Percentiles rank a stretch among this genome's conserved stretches.
These are phyloP conservation scores for Lachnellula hyalina DNA, from an alignment of 2,329 filamentous ascomycete species.

Conservation along the genomic window DNA sequence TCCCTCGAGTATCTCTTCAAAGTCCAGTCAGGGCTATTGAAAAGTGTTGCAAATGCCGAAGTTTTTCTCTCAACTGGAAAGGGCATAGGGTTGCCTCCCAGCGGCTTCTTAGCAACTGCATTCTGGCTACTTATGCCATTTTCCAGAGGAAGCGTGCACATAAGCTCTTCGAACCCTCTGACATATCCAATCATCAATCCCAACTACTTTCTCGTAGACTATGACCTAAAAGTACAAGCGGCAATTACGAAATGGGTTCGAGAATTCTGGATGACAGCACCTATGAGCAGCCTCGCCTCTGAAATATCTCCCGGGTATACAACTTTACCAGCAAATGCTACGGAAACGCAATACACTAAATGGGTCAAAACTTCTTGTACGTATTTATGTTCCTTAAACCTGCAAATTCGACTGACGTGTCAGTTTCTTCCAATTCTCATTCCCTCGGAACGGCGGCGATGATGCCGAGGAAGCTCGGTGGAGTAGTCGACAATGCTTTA, in stretches of 20 bases:
- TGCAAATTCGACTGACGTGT: neutral
- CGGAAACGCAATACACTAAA: conserved; percentile 6
- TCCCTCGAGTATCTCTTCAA: conserved; percentile 37
- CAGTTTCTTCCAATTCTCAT: conserved; percentile 9
- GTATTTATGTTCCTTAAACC: neutral
- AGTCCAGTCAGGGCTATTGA: conserved; percentile 43
- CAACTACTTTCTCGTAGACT: conserved; percentile 38
- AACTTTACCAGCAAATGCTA: conserved; percentile 9
- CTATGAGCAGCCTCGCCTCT: neutral
- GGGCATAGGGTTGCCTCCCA: conserved; percentile 5
- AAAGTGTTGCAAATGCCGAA: conserved; percentile 41
- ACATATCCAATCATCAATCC: conserved; percentile 38
- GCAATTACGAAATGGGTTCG: conserved; percentile 13
- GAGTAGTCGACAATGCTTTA: conserved; percentile 45
- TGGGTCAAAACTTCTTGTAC: conserved; percentile 11
- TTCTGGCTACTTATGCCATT: conserved; percentile 38
- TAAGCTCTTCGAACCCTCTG: conserved; percentile 33
- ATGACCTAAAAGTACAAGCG: conserved; percentile 33
- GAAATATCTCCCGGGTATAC: conserved; percentile 10
- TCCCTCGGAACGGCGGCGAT: conserved; percentile 14
- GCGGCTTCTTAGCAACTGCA: conserved; percentile 32
- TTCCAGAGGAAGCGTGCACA: conserved; percentile 40
- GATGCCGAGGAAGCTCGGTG: conserved; percentile 23
- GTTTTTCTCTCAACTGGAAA: conserved; percentile 33
- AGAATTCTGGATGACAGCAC: conserved; percentile 8